phyloP scores from a whole-genome alignment of 2,329 filamentous ascomycete species.

The Aureobasidium sp. region DNA sequence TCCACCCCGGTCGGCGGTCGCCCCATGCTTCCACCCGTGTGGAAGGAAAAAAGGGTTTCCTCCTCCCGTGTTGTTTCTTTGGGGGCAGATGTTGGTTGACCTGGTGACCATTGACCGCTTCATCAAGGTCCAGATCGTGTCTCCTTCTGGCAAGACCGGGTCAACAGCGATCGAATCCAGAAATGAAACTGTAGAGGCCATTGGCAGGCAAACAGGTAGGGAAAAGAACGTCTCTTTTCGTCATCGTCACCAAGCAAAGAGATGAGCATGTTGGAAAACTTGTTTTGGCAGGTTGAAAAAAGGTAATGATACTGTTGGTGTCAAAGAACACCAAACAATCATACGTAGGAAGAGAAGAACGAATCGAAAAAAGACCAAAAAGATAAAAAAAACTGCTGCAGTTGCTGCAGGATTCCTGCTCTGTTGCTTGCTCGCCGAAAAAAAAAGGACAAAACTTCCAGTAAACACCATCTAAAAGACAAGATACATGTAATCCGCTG shows the following conservation, averaged over 20 bases:
- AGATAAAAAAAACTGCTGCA: not conserved
- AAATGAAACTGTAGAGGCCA: too few relatives aligned
- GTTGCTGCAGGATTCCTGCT: constrained; percentile 1
- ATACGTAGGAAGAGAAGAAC: not conserved
- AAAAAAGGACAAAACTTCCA: not conserved
- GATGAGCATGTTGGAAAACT: not conserved
- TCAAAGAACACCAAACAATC: not conserved
- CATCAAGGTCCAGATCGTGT: not conserved
- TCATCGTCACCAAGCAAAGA: not conserved
- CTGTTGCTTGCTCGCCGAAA: not conserved
- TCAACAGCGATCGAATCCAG: too few relatives aligned
- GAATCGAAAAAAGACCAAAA: not conserved
- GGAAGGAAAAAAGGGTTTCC: not conserved
- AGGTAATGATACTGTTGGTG: not conserved
- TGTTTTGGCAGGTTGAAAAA: not conserved
- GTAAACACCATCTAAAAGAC: not conserved
- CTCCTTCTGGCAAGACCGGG: too few relatives aligned
- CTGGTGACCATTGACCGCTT: not conserved
- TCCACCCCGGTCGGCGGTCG: not conserved
- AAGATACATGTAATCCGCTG: not conserved
- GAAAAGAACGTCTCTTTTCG: not conserved
- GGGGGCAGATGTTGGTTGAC: not conserved
- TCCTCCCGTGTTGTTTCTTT: not conserved
- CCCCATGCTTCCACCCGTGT: not conserved
- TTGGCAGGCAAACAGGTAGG: not conserved